These are phyloP conservation scores for Flagelloscypha sp. DNA, from an alignment of 768 basidiomycete species.

Conservation along the genomic window DNA sequence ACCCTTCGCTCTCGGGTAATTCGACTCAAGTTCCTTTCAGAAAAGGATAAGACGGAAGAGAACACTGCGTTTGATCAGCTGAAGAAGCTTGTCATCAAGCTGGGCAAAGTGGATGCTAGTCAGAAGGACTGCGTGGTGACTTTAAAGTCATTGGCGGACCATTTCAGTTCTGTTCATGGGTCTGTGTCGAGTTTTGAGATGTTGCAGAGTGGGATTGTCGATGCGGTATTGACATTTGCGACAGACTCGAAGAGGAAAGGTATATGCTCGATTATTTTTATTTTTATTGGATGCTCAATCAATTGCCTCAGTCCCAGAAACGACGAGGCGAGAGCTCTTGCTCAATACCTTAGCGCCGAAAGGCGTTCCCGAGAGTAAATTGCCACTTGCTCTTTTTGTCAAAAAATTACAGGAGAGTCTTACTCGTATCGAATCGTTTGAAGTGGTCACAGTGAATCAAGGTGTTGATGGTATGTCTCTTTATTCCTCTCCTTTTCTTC, in stretches of 20 bases:
- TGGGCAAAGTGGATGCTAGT: slow-evolving; percentile 45
- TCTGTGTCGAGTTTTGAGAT: slow-evolving; percentile 95
- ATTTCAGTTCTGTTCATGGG: slow-evolving; percentile 67
- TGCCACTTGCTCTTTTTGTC: slow-evolving; percentile 69
- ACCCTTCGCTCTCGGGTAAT: slow-evolving; percentile 88
- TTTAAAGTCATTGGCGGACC: slow-evolving; percentile 66
- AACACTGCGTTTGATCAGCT: slow-evolving; percentile 61
- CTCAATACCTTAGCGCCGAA: slow-evolving; percentile 68
- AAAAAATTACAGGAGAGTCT: slow-evolving; percentile 95
- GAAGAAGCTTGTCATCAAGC: slow-evolving; percentile 51
- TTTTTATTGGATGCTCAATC: slow-evolving; percentile 2
- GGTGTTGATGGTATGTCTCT: slow-evolving; percentile 61
- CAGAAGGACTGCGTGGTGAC: slow-evolving; percentile 59
- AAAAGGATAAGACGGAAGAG: slow-evolving; percentile 45
- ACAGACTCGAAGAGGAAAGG: slow-evolving; percentile 57
- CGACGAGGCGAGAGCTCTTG: slow-evolving; percentile 67
- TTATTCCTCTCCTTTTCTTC: slow-evolving; percentile 3
- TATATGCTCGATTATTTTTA: slow-evolving; percentile 24
- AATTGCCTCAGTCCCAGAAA: slow-evolving; percentile 9
- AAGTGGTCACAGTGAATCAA: slow-evolving; percentile 84
- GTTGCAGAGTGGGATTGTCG: slow-evolving; percentile 88
- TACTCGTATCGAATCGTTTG: slow-evolving; percentile 91
- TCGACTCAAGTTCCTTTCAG: slow-evolving; percentile 68
- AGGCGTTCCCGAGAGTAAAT: slow-evolving; percentile 35
- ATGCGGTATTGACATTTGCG: slow-evolving; percentile 75